Percentiles rank a stretch among this genome's conserved stretches.
Evolutionary conservation across 257 asterid genomes (phyloP).

Genomic region (Fraxinus anomala): DNA sequence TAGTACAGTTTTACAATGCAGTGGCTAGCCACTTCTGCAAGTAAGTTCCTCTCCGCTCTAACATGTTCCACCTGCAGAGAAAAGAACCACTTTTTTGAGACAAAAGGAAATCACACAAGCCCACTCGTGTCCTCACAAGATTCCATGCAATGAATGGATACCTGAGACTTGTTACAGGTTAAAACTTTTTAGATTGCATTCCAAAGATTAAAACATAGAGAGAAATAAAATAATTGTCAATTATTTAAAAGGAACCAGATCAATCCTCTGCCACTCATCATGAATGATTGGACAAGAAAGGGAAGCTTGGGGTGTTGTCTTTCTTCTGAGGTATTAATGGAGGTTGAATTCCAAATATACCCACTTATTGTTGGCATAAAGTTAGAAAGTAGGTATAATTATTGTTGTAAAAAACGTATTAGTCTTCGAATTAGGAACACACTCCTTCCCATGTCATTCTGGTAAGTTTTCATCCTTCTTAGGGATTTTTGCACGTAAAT

Average conservation of each 20-base stretch:
- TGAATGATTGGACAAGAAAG: neutral
- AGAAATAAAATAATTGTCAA: conserved; percentile 2
- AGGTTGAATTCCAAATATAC: neutral
- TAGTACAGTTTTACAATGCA: conserved; percentile 85
- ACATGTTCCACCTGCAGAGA: conserved; percentile 84
- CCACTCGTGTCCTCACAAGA: neutral
- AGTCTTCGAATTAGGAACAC: neutral
- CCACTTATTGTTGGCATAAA: neutral
- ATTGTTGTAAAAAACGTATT: neutral
- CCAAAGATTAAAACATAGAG: conserved; percentile 20
- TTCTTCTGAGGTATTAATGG: neutral
- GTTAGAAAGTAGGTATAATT: neutral
- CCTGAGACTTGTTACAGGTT: neutral
- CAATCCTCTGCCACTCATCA: neutral
- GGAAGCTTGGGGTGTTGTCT: neutral
- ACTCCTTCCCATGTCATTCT: neutral
- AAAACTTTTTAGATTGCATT: neutral
- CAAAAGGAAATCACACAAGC: conserved; percentile 16
- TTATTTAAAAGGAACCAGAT: neutral
- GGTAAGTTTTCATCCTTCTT: neutral
- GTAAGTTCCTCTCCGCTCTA: conserved; percentile 88
- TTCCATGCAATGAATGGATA: conserved; percentile 1
- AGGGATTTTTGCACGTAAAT: neutral
- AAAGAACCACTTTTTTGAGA: conserved; percentile 22
- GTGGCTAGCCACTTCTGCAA: conserved; percentile 98